A percentile compares a stretch with the other conserved stretches of the same genome.
phyloP scores from a whole-genome alignment of 495 filamentous ascomycete species.

The Hypoxylon fuscum region DNA sequence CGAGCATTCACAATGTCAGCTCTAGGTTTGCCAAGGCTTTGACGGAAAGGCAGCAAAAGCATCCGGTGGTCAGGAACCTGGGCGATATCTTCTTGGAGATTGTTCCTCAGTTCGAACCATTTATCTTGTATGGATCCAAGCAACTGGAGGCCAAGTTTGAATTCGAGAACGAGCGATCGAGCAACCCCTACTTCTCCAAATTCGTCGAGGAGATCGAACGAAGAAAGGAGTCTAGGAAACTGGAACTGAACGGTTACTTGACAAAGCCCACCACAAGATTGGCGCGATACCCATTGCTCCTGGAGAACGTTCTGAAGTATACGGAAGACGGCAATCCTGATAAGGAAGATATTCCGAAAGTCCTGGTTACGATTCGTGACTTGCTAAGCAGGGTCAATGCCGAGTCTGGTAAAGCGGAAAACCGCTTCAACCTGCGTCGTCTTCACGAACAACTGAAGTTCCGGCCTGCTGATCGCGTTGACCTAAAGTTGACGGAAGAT shows the following conservation, averaged over 20 bases:
- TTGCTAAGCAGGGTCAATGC: constrained; percentile 88
- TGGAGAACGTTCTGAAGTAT: constrained; percentile 91
- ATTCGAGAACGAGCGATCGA: constrained; percentile 93
- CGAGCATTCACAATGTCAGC: constrained; percentile 85
- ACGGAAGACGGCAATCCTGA: constrained; percentile 88
- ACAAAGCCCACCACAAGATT: constrained; percentile 98
- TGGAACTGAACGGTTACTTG: constrained; percentile 97
- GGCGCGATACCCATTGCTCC: constrained; percentile 90
- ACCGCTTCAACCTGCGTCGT: constrained; percentile 93
- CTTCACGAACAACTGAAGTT: constrained; percentile 91
- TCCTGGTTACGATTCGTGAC: constrained; percentile 83
- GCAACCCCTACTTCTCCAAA: constrained; percentile 83
- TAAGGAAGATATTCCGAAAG: constrained; percentile 88
- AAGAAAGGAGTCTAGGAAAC: constrained; percentile 93
- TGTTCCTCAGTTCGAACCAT: constrained; percentile 91
- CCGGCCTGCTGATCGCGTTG: constrained; percentile 84
- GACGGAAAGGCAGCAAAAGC: constrained; percentile 89
- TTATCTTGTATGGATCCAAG: constrained; percentile 96
- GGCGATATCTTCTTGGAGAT: constrained; percentile 95
- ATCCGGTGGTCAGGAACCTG: constrained; percentile 84
- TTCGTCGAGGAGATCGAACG: constrained; percentile 98
- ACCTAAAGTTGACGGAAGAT: constrained; percentile 94
- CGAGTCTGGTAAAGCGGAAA: constrained; percentile 96
- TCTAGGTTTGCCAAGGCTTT: constrained; percentile 84
- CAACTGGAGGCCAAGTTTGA: constrained; percentile 97